Base-by-base conservation (phyloP, 805 yeast genomes). In the Yamadazyma sp. region DNA sequence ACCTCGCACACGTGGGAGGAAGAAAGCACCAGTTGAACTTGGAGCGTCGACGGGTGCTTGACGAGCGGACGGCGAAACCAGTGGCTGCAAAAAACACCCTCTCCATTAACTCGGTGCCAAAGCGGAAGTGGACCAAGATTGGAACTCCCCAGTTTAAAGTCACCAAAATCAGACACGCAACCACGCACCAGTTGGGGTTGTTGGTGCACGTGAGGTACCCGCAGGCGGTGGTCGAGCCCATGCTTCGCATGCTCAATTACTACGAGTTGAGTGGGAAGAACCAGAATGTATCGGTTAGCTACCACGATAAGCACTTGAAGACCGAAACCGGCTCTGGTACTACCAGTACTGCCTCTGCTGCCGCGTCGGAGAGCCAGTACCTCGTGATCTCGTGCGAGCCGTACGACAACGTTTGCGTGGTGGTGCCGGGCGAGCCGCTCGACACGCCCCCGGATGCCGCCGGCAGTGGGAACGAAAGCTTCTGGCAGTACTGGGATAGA, bases 301-400 rank as follows among this genome's bases (percentile, higher is more conserved):
- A 48, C 30, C 41, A 57, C 10, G 49, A 52, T 16, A 36, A 32
- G 23, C 17, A 18, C 9, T 34, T 38, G 6, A 24, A 34, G 13
- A 46, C 46, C 22, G 41, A 37, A 2, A 52, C 47, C 7, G 41
- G 46, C 15, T 52, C 24, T n/a, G 25, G 18, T 12, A 19, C 25
- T 6, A 7, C 21, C 12, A 27, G 46, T 6, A 47, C 45, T 13
- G 36, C 35, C 10, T 57, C 49, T 9, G 54, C 47, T 6, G 19
- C 41, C 6, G 55, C 52, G n/a, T 56, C 52, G n/a, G 60, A 65
- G 26, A 78, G 55, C 59, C 95, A 84, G 59, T 90, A 81, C 55
- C 50, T 93, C 46, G 80, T 90, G 8, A 62, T 90, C 0, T 80
- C 89, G n/a, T 93, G 83, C 3, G 96, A 88, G 55, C 97, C 97